These are phyloP conservation scores for Westerdykella aurantiaca DNA, from an alignment of 2,329 filamentous ascomycete species.

Conservation along the genomic window DNA sequence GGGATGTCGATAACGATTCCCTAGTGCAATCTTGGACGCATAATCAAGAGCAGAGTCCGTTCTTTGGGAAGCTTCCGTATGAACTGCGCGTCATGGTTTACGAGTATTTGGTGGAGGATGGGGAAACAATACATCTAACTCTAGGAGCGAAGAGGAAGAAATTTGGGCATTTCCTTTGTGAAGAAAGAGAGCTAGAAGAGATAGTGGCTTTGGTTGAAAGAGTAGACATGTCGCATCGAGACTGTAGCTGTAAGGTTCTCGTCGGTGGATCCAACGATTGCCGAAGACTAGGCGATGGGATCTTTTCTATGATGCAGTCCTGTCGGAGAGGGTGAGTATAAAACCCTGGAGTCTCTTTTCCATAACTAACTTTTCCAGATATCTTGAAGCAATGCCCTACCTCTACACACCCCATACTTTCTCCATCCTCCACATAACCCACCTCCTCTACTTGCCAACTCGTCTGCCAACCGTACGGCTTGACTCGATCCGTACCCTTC, in stretches of 20 bases:
- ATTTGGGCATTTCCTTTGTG: slow-evolving; percentile 32
- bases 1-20: background rate
- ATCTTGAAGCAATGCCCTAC: slow-evolving; percentile 25
- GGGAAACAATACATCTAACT: slow-evolving; percentile 28
- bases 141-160: slow-evolving; percentile 20
- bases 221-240: slow-evolving; percentile 3
- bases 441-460: slow-evolving; percentile 29
- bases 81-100: slow-evolving; percentile 30
- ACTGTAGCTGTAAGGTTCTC: slow-evolving; percentile 27
- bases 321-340: slow-evolving; percentile 27
- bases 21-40: slow-evolving; percentile 21
- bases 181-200: slow-evolving; percentile 2
- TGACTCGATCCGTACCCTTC: slow-evolving; percentile 23
- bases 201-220: background rate
- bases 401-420: slow-evolving; percentile 29
- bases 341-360: background rate
- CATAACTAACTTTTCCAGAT: slow-evolving; percentile 13
- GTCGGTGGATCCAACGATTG: slow-evolving; percentile 18
- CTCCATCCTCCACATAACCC: slow-evolving; percentile 29
- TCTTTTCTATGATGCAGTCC: slow-evolving; percentile 14
- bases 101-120: slow-evolving; percentile 22
- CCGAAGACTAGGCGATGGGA: slow-evolving; percentile 8
- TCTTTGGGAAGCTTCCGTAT: slow-evolving; percentile 28
- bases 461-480: slow-evolving; percentile 22
- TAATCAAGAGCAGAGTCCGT: slow-evolving; percentile 22